These are phyloP conservation scores for Saturnispora serradocipensis DNA, from an alignment of 805 yeast species.

Conservation along the genomic window DNA sequence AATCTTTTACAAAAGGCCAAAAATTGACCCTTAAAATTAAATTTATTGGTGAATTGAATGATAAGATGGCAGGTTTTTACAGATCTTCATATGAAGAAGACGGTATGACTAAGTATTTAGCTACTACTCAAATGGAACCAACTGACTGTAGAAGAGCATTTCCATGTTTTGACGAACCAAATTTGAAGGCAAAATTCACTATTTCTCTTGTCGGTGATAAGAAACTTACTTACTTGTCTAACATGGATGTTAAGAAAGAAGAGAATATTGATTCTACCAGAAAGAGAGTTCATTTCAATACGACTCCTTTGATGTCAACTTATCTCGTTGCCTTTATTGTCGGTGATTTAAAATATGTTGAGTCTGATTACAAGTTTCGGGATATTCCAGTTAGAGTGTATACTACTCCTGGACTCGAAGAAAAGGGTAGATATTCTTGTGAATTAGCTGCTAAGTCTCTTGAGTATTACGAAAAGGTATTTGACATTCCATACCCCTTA, in stretches of 20 bases:
- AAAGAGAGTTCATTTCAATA: conserved; percentile 32
- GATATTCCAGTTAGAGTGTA: conserved; percentile 45
- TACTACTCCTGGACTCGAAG: conserved; percentile 41
- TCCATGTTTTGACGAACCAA: conserved; percentile 53
- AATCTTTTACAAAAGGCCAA: conserved; percentile 23
- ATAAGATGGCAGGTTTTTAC: conserved; percentile 52
- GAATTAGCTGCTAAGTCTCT: conserved; percentile 44
- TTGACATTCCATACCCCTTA: conserved; percentile 57
- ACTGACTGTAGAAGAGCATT: conserved; percentile 53
- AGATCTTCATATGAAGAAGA: conserved; percentile 38
- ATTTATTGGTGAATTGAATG: conserved; percentile 39
- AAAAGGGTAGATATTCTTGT: conserved; percentile 40
- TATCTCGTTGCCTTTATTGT: conserved; percentile 50
- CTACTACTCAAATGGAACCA: conserved; percentile 55
- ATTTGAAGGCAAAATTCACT: conserved; percentile 45
- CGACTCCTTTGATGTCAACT: conserved; percentile 47
- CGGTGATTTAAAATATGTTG: conserved; percentile 49
- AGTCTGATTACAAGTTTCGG: conserved; percentile 36
- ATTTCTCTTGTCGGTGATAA: conserved; percentile 33
- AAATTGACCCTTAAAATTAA: conserved; percentile 26
- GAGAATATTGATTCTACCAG: conserved; percentile 11
- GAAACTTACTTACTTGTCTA: conserved; percentile 36
- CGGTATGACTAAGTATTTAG: conserved; percentile 36
- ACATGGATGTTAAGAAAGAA: conserved; percentile 35
- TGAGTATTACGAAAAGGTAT: conserved; percentile 41